These are phyloP conservation scores for Polyporus tsugae DNA, from an alignment of 1,284 basidiomycete species.

Conservation along the genomic window DNA sequence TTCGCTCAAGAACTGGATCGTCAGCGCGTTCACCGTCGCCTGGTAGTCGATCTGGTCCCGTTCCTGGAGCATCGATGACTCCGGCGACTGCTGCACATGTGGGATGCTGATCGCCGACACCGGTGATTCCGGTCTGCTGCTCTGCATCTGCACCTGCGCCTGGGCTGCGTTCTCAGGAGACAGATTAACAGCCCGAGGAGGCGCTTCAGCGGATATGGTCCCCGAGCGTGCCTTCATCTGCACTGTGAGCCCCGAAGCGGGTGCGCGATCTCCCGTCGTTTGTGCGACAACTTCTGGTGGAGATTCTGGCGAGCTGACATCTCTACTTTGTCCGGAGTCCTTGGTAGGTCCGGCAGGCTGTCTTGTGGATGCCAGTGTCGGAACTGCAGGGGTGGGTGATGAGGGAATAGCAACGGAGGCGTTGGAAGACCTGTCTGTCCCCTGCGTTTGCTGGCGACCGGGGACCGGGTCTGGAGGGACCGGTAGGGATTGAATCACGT, in stretches of 20 bases:
- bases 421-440: slow-evolving; percentile 42
- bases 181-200: slow-evolving; percentile 18
- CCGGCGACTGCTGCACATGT: slow-evolving; percentile 46
- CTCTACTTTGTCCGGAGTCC: slow-evolving; percentile 45
- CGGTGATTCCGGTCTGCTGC: slow-evolving; percentile 46
- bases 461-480: slow-evolving; percentile 62
- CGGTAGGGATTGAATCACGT: slow-evolving; percentile 88
- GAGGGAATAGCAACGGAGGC: slow-evolving; percentile 47
- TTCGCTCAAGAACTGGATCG: slow-evolving; percentile 94
- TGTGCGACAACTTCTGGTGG: slow-evolving; percentile 29
- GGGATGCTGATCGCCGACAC: slow-evolving; percentile 43
- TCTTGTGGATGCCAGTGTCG: slow-evolving; percentile 50
- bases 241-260: slow-evolving; percentile 37
- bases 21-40: slow-evolving; percentile 91
- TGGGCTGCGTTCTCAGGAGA: slow-evolving; percentile 23
- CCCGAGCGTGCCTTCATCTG: slow-evolving; percentile 38
- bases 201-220: slow-evolving; percentile 31
- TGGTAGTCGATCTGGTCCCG: slow-evolving; percentile 92
- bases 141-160: slow-evolving; percentile 28
- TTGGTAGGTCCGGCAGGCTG: slow-evolving; percentile 49
- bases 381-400: slow-evolving; percentile 61
- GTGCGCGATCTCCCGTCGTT: slow-evolving; percentile 25
- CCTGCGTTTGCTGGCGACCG: slow-evolving; percentile 50
- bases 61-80: slow-evolving; percentile 44
- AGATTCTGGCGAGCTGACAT: slow-evolving; percentile 55